Base-by-base conservation (phyloP, 805 yeast genomes). In the Saccharomycopsis sp. region DNA sequence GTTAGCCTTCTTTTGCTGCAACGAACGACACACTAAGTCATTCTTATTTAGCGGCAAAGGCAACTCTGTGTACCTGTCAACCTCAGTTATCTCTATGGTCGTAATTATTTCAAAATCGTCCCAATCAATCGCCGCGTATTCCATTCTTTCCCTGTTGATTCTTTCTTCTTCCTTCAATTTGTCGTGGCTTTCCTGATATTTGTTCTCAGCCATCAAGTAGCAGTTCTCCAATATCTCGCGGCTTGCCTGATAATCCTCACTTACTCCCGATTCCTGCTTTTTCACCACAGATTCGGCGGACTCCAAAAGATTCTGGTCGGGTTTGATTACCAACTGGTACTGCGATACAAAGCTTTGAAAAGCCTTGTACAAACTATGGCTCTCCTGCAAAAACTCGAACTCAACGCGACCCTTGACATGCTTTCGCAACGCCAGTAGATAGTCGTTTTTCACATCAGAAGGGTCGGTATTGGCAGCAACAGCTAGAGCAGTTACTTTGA, bases 51-150 rank as follows among this genome's bases (percentile, higher is more conserved):
- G 67, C 0, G 96, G 89, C 8, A 67, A 64, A 0, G 80, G 75
- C 44, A 68, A 71, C 54, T 82, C 85, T 2, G 81, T 76, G 9
- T 78, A 80, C 59, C 77, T 75, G 67, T 85, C 91, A 4, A 80
- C 70, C 1, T 81, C 83, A 15, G 81, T 80, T 63, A 90, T 85
- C 53, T 78, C 82, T 14, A 91, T 75, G 1, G 85, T 82, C 53
- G 84, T 89, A 5, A 89, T 85, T 16, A 89, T 75, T 1, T 78
- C 75, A 66, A 91, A 92, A 61, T 87, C 89, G 57, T 84, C 84
- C 99, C 99, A 92, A 70, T 91, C 91, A 21, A 90, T 84, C 8
- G 87, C 79, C 0, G 91, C 89, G 70, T 78, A 89, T 48, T 79
- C 84, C 3, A 82, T 63, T 58, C 76, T 77, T 46, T 79, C 77